Conservation (phyloP, 2,329 filamentous ascomycete genomes). For the Drechslerella coelobrocha region DNA sequence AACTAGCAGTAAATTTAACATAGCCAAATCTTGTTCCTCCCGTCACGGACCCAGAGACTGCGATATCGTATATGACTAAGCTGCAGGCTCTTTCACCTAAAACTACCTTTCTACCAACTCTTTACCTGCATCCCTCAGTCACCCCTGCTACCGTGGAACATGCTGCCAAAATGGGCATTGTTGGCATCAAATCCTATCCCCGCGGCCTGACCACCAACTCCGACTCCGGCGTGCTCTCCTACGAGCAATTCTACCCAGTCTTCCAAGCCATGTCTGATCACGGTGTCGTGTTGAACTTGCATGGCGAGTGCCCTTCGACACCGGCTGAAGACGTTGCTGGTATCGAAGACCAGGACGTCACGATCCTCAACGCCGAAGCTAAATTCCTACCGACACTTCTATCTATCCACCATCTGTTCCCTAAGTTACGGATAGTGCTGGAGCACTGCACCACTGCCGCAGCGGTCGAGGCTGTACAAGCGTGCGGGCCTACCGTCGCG, state of each 20-base stretch:
- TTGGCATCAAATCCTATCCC: conserved; percentile 75
- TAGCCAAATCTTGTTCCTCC: conserved; percentile 72
- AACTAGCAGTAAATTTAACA: background rate
- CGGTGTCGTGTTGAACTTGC: conserved; percentile 86
- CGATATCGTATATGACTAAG: conserved; percentile 70
- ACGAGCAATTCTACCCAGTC: conserved; percentile 75
- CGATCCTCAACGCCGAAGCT: conserved; percentile 73
- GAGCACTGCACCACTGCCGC: conserved; percentile 89
- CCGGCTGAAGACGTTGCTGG: conserved; percentile 41
- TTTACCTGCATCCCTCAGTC: conserved; percentile 70
- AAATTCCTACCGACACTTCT: conserved; percentile 81
- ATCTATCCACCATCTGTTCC: conserved; percentile 76
- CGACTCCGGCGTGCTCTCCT: conserved; percentile 72
- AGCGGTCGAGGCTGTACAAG: conserved; percentile 76
- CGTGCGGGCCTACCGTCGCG: conserved; percentile 78
- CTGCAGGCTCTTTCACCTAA: conserved; percentile 68
- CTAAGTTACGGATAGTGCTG: conserved; percentile 72
- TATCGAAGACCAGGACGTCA: conserved; percentile 58
- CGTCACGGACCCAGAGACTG: conserved; percentile 68
- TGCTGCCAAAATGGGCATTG: conserved; percentile 74
- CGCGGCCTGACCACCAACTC: conserved; percentile 71
- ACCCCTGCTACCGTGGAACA: conserved; percentile 74
- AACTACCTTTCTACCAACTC: conserved; percentile 75
- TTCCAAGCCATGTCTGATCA: conserved; percentile 89
- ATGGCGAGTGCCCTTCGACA: conserved; percentile 79